These are phyloP conservation scores for Aspergillus fischeri DNA, from an alignment of 2,329 filamentous ascomycete species.

Conservation along the genomic window DNA sequence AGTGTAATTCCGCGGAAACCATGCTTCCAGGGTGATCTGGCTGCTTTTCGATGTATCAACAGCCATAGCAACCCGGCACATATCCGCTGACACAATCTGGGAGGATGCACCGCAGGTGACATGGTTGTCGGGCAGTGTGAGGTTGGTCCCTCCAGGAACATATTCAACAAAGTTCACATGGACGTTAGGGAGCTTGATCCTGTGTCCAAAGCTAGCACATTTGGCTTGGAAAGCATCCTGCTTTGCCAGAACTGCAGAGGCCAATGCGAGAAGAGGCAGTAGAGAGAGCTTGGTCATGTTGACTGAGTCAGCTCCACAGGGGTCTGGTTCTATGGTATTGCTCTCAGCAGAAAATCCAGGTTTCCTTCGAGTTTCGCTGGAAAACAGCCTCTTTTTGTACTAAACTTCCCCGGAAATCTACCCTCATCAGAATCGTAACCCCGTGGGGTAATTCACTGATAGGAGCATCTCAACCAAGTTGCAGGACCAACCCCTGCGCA, in stretches of 20 bases:
- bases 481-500: background rate
- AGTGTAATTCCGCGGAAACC: constrained; percentile 46
- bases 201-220: constrained; percentile 22
- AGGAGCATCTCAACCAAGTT: background rate
- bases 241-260: constrained; percentile 17
- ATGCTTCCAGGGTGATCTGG: constrained; percentile 46
- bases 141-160: constrained; percentile 34
- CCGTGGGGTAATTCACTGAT: background rate
- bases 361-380: background rate
- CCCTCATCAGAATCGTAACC: background rate
- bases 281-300: constrained; percentile 11
- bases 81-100: constrained; percentile 33
- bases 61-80: constrained; percentile 42
- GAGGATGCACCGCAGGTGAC: constrained; percentile 30
- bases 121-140: constrained; percentile 36
- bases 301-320: background rate
- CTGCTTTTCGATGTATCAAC: constrained; percentile 42
- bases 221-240: constrained; percentile 23
- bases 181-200: constrained; percentile 26
- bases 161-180: constrained; percentile 31
- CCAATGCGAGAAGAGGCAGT: constrained; percentile 16
- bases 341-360: background rate
- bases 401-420: background rate
- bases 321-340: background rate
- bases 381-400: background rate